Conservation (phyloP, 768 basidiomycete species). For the Amanita exitialis region DNA sequence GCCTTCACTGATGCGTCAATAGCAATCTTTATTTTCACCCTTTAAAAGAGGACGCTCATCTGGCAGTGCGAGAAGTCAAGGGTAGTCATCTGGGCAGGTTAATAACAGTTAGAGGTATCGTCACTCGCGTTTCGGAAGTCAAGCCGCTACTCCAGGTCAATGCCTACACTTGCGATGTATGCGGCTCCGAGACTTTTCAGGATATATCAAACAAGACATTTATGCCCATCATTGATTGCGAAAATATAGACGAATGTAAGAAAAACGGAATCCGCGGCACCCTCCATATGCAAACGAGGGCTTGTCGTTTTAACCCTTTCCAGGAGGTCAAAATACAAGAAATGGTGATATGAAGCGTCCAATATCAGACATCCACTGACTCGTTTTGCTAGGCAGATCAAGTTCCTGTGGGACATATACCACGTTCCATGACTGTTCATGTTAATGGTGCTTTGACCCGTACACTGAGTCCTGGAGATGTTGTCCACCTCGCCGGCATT, state of each 20-base stretch:
- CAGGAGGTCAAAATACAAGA: conserved; percentile 99
- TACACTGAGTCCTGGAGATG: conserved; percentile 89
- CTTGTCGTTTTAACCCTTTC: conserved; percentile 94
- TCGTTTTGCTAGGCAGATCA: conserved; percentile 71
- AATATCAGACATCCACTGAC: not conserved
- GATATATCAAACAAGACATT: conserved; percentile 91
- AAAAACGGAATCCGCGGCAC: conserved; percentile 84
- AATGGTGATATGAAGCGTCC: conserved; percentile 50
- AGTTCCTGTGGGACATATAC: conserved; percentile 98
- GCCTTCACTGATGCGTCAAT: conserved; percentile 10
- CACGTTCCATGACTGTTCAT: conserved; percentile 96
- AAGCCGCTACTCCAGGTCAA: conserved; percentile 96
- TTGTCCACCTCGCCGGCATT: conserved; percentile 91
- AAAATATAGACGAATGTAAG: conserved; percentile 76
- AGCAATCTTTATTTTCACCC: conserved; percentile 96
- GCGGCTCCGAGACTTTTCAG: conserved; percentile 97
- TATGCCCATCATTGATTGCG: conserved; percentile 80
- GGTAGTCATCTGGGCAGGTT: conserved; percentile 81
- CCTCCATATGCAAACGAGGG: conserved; percentile 96
- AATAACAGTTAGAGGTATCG: conserved; percentile 95
- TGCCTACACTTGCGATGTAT: conserved; percentile 97
- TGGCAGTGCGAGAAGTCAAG: conserved; percentile 90
- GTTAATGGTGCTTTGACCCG: conserved; percentile 86
- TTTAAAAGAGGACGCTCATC: conserved; percentile 57
- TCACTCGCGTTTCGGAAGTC: conserved; percentile 97